Base-by-base conservation (phyloP, 495 filamentous ascomycete species). In the Neurospora tetrasperma region DNA sequence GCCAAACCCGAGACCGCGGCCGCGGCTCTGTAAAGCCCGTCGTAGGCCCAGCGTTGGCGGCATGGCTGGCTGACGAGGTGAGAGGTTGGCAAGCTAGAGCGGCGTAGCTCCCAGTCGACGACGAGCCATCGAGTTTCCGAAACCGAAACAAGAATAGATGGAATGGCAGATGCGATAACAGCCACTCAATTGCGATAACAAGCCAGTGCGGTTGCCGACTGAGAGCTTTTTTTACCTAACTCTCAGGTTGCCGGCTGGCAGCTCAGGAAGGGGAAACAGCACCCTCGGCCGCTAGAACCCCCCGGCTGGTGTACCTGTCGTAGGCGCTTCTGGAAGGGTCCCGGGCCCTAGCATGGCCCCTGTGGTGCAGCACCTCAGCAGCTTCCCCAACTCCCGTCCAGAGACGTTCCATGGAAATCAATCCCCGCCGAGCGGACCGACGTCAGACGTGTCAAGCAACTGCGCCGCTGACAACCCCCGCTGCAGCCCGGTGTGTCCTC, bases 1-100 rank as follows among this genome's bases (percentile, higher is more conserved):
- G 1, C 62, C 18, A 59, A 59, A 27, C 39, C 44, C 62, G 39
- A 71, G 70, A 27, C 59, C 38, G 44, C 70, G 69, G 27, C 71
- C 69, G 43, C 75, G 73, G 59, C 70, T 44, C 66, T 79, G 76
- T 35, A 66, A 35, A 16, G 68, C 77, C 78, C 69, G 73, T 59
- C 74, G 69, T 66, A 84, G 73, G 48, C 74, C 75, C 66, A 80
- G 73, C 75, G 79, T 76, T 75, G 79, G 80, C 73, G 79, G 73
- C 82, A 83, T 84, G 62, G 62, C 70, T 54, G 46, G 73, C 72
- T 54, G 23, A 48, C 18, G 14, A n/a, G 44, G 35, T 20, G 20
- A n/a, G 16, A 71, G 35, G 59, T 42, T 69, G 69, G 70, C 42
- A 39, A 69, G 35, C 69, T 14, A 73, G 44, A 46, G 27, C 42